Evolutionary conservation across 2,329 filamentous ascomycete species (phyloP), one percentile per base, ranked within the genome.

Genomic region (Penicillium palitans): DNA sequence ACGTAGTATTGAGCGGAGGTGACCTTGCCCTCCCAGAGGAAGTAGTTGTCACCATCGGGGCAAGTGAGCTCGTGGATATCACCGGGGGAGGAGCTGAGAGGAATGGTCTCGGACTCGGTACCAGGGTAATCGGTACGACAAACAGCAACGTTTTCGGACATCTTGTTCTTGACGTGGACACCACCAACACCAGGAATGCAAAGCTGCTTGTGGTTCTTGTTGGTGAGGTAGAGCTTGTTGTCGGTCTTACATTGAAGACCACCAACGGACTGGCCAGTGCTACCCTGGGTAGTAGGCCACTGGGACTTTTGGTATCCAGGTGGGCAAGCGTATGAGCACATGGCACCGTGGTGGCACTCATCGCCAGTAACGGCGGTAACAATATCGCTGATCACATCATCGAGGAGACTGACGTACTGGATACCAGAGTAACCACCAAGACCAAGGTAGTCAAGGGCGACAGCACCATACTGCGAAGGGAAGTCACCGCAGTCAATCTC

Each of bases 41-140:
- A 98, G 81, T 93, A 96, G 51, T 79, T 81, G 49, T 74, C 72
- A 60, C 87, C 86, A 64, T 89, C 79, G 47, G 93, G 90, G 81
- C 91, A 93, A 72, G 90, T 91, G 64, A 99, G 79, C 37, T 81
- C 77, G 60, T 85, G 79, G 27, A 78, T 83, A 49, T 77, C 69
- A 59, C 90, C 90, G 52, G 89, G 78, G 6, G 76, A 65, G 44
- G 88, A 82, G 58, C 85, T 78, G 47, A 93, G 79, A 46, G 93
- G 90, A 59, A 98, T 84, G 55, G 90, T 90, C 87, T 96, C 93
- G 68, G 83, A 83, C 80, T 99, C 95, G 59, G 87, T 92, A 72
- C 92, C 93, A 61, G 95, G 95, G 79, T 99, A 99, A 76, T 97
- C 92, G 65, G 95, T 98, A 76, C 91, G 91, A 86, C 95, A 99